These are phyloP conservation scores for Pisolithus sp. DNA, from an alignment of 768 basidiomycete species.

Conservation along the genomic window DNA sequence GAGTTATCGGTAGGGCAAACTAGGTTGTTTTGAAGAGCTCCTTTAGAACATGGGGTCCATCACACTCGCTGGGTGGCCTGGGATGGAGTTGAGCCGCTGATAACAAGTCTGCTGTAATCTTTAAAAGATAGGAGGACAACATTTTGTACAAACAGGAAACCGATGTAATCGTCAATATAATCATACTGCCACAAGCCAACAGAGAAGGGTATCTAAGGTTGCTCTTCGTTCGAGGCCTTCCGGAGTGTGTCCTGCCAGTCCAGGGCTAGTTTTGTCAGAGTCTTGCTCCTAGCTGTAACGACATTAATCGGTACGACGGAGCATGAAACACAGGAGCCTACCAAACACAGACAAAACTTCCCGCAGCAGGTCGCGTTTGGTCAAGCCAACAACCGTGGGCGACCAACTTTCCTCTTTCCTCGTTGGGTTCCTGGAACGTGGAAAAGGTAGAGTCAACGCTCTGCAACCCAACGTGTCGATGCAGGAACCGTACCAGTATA, in stretches of 20 bases:
- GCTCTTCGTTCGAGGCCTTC: constrained; percentile 51
- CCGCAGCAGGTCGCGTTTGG: constrained; percentile 76
- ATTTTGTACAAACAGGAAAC: too few species aligned
- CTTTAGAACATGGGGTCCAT: too few species aligned
- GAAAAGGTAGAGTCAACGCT: neutral
- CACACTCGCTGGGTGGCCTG: too few species aligned
- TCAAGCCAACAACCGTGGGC: constrained; percentile 59
- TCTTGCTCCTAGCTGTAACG: constrained; percentile 61
- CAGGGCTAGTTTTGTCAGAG: constrained; percentile 62
- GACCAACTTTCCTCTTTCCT: constrained; percentile 59
- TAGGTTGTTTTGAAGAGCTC: too few species aligned
- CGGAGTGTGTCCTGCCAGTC: constrained; percentile 82
- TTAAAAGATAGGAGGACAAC: too few species aligned
- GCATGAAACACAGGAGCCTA: constrained; percentile 30
- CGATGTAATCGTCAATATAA: neutral
- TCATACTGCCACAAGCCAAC: neutral
- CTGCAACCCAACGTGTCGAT: too few species aligned
- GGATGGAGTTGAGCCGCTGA: too few species aligned
- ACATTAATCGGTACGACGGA: constrained; percentile 4
- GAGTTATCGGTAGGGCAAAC: too few species aligned
- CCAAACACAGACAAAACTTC: constrained; percentile 79
- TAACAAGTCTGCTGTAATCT: too few species aligned
- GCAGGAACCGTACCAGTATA: constrained; percentile 66
- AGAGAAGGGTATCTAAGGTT: constrained; percentile 3
- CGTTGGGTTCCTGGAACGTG: constrained; percentile 52